phyloP scores from a whole-genome alignment of 2,329 filamentous ascomycete species.

The Colletotrichum orbiculare region DNA sequence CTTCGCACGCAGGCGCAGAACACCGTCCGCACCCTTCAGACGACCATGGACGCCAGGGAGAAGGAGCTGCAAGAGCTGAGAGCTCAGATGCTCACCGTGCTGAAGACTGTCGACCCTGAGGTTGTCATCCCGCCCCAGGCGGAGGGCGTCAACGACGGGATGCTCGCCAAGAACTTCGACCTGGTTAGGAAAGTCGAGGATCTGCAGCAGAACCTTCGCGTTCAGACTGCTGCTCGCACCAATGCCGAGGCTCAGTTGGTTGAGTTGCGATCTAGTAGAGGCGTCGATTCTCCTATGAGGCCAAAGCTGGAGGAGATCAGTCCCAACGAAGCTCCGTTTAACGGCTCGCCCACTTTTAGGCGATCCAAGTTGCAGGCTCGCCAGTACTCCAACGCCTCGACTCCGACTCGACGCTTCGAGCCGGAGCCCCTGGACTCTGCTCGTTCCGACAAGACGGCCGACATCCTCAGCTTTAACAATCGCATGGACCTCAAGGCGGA shows the following conservation, averaged over 20 bases:
- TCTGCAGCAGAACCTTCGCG: conserved; percentile 86
- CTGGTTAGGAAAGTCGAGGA: conserved; percentile 88
- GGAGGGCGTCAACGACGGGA: conserved; percentile 65
- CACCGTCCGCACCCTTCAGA: conserved; percentile 84
- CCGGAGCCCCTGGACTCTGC: conserved; percentile 77
- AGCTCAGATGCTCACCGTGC: conserved; percentile 81
- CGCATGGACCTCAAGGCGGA: conserved; percentile 92
- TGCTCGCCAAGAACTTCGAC: conserved; percentile 80
- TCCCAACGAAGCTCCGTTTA: conserved; percentile 80
- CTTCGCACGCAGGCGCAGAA: conserved; percentile 85
- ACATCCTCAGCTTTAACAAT: conserved; percentile 85
- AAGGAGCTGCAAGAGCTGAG: conserved; percentile 84
- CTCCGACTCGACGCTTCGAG: conserved; percentile 79
- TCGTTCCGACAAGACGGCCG: conserved; percentile 85
- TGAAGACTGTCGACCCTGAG: conserved; percentile 88
- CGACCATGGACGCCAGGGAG: conserved; percentile 81
- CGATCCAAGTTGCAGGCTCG: conserved; percentile 63
- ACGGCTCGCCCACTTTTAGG: conserved; percentile 79
- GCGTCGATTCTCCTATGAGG: conserved; percentile 74
- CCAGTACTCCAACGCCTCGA: conserved; percentile 79
- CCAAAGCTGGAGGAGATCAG: conserved; percentile 89
- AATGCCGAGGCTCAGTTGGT: conserved; percentile 86
- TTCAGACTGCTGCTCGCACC: conserved; percentile 82
- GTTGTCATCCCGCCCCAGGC: conserved; percentile 71
- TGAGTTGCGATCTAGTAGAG: conserved; percentile 79